These are phyloP conservation scores for Zostera marina DNA, from an alignment of 116 monocot genomes.

Conservation along the genomic window DNA sequence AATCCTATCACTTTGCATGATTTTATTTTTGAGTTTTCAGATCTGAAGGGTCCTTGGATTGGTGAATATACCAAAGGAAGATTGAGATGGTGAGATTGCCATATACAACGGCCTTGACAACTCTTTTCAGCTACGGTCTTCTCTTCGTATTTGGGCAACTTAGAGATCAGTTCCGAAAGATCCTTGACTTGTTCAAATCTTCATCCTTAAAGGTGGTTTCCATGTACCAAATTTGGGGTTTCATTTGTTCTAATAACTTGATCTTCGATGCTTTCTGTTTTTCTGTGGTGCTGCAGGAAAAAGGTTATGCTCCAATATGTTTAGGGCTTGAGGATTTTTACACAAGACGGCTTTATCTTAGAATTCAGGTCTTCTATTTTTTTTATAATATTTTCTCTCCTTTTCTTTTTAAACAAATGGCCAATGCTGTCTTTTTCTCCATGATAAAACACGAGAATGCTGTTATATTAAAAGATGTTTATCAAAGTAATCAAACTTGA, in stretches of 20 bases:
- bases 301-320: constrained; percentile 96
- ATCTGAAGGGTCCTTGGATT: neutral
- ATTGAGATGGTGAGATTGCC: constrained; percentile 66
- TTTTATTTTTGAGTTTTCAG: too few relatives aligned
- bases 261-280: neutral
- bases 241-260: neutral
- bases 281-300: constrained; percentile 4
- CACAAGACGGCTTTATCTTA: constrained; percentile 70
- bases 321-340: constrained; percentile 93
- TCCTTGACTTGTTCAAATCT: too few relatives aligned
- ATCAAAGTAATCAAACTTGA: too few relatives aligned
- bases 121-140: constrained; percentile 77
- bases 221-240: constrained; percentile 10
- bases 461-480: neutral
- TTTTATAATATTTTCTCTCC: neutral
- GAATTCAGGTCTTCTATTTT: constrained; percentile 74
- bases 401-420: neutral
- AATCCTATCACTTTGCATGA: too few relatives aligned
- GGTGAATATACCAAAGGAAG: constrained; percentile 1
- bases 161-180: constrained; percentile 56
- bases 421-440: neutral
- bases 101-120: constrained; percentile 55
- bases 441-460: neutral
- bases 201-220: too few relatives aligned
- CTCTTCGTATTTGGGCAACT: constrained; percentile 73